Evolutionary conservation across 2,329 filamentous ascomycete species (phyloP).

Genomic region (Calycina marina): DNA sequence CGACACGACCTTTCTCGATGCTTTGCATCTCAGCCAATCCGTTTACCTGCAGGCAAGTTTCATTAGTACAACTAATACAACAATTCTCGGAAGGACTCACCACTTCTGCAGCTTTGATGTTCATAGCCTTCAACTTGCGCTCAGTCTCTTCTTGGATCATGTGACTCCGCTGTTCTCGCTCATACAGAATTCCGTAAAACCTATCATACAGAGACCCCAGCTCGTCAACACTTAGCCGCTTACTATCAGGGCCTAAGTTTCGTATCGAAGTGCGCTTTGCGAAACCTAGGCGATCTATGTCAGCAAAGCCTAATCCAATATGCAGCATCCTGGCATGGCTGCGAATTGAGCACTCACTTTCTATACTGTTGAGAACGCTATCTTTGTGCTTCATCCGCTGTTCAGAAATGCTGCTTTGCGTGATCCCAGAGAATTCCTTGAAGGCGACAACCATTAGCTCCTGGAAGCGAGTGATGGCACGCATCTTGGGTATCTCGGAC

Average conservation of each 20-base stretch:
- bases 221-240: conserved; percentile 72
- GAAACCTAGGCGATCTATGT: conserved; percentile 34
- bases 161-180: conserved; percentile 70
- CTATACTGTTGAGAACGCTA: conserved; percentile 85
- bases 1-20: conserved; percentile 74
- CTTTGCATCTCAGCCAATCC: conserved; percentile 29
- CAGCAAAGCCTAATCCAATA: not conserved
- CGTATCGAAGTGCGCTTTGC: conserved; percentile 92
- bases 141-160: conserved; percentile 65
- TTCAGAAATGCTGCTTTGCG: conserved; percentile 81
- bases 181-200: conserved; percentile 85
- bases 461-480: conserved; percentile 89
- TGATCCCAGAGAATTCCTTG: conserved; percentile 93
- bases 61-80: too few relatives aligned
- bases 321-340: not conserved
- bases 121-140: conserved; percentile 47
- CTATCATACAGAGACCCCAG: conserved; percentile 83
- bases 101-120: conserved; percentile 34
- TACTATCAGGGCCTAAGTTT: conserved; percentile 91
- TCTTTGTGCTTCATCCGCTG: conserved; percentile 86
- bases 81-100: too few relatives aligned
- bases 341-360: conserved; percentile 38
- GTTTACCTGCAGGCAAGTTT: too few relatives aligned
- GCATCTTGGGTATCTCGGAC: conserved; percentile 86
- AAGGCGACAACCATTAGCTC: conserved; percentile 99